phyloP scores from a whole-genome alignment of 1,284 basidiomycete species.

The Ustilago tritici region DNA sequence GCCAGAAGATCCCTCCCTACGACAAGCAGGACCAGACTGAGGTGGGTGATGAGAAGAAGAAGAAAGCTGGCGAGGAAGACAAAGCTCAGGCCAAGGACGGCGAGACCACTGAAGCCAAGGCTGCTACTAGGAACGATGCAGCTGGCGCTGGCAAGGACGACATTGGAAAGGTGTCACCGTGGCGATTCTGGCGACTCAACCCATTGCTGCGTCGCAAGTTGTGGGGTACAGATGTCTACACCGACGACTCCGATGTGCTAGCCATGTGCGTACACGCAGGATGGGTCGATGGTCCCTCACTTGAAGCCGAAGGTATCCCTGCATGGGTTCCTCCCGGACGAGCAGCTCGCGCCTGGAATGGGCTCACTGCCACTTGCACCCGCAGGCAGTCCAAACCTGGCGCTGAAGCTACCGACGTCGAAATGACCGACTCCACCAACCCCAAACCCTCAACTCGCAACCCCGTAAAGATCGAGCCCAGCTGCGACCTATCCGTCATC shows the following conservation, averaged over 20 bases:
- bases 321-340: slow-evolving; percentile 59
- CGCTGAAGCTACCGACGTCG: slow-evolving; percentile 3
- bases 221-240: slow-evolving; percentile 76
- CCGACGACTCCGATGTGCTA: slow-evolving; percentile 75
- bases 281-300: slow-evolving; percentile 71
- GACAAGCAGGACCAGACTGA: not conserved
- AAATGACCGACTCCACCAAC: slow-evolving; percentile 8
- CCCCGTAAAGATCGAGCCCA: slow-evolving; percentile 3
- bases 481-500: slow-evolving; percentile 71
- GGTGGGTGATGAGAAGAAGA: not conserved
- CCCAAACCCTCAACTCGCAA: not conserved
- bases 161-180: slow-evolving; percentile 23
- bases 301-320: slow-evolving; percentile 53
- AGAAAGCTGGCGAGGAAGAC: not conserved
- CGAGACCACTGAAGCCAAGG: slow-evolving; percentile 5
- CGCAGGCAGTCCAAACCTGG: not conserved
- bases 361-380: slow-evolving; percentile 14
- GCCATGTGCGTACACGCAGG: slow-evolving; percentile 74
- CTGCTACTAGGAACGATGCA: not conserved
- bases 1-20: slow-evolving; percentile 12
- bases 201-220: slow-evolving; percentile 68
- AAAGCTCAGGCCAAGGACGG: slow-evolving; percentile 3
- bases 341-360: slow-evolving; percentile 60
- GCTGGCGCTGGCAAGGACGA: not conserved
- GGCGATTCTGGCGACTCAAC: slow-evolving; percentile 61